Conservation (phyloP, 2,329 filamentous ascomycete genomes). For the Talaromyces albobiverticillius region DNA sequence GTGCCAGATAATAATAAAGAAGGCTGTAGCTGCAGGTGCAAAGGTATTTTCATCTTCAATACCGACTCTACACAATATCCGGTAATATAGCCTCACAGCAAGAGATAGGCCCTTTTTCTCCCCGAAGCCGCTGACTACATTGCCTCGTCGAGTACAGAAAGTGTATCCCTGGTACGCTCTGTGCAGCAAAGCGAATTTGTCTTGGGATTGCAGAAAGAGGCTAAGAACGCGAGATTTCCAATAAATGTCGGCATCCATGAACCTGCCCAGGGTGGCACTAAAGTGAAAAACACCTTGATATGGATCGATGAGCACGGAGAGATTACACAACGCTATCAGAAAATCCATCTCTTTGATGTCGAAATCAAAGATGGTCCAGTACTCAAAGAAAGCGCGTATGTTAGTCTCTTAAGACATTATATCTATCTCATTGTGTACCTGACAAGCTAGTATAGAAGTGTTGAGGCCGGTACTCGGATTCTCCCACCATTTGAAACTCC, state of each 20-base stretch:
- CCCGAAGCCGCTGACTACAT: constrained; percentile 94
- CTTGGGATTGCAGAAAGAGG: constrained; percentile 67
- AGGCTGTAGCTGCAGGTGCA: constrained; percentile 72
- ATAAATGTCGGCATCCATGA: constrained; percentile 90
- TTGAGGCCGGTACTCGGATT: constrained; percentile 65
- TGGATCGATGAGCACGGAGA: constrained; percentile 63
- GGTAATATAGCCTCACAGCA: constrained; percentile 2
- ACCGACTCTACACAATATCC: background rate
- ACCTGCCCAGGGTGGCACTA: constrained; percentile 51
- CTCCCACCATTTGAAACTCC: constrained; percentile 68
- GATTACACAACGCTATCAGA: constrained; percentile 71
- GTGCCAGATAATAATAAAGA: constrained; percentile 68
- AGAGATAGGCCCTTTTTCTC: constrained; percentile 70
- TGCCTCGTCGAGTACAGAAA: constrained; percentile 64
- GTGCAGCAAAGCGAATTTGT: constrained; percentile 70
- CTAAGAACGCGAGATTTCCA: constrained; percentile 60
- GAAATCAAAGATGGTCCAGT: constrained; percentile 56
- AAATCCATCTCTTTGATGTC: constrained; percentile 85
- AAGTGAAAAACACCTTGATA: constrained; percentile 62
- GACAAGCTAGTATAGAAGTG: constrained; percentile 43
- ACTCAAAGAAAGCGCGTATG: constrained; percentile 59
- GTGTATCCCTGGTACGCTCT: constrained; percentile 67
- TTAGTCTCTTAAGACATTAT: background rate
- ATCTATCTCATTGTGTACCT: background rate
- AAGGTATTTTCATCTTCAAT: constrained; percentile 53